Percentiles rank a stretch among this genome's conserved stretches.
Evolutionary conservation across 73 alveolate species (phyloP).

Genomic region (Blepharisma japonicum): DNA sequence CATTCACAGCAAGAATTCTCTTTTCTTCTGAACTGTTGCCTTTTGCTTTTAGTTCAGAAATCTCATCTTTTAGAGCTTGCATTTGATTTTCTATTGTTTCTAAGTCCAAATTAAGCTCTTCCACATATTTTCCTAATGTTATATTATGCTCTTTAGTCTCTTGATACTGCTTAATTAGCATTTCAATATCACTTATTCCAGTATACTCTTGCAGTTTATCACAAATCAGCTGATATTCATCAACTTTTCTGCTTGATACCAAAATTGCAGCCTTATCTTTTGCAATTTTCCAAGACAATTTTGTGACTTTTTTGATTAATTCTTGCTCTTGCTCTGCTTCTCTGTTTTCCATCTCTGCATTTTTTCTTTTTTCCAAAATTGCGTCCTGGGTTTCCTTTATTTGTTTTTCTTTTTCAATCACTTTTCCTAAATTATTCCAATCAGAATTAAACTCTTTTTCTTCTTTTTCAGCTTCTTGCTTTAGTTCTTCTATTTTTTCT

Average conservation of each 20-base stretch:
- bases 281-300: constrained; percentile 25
- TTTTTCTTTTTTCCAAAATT: background rate
- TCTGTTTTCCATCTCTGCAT: background rate
- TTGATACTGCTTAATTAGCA: background rate
- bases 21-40: background rate
- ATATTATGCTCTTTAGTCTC: background rate
- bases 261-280: constrained; percentile 10
- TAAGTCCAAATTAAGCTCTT: background rate
- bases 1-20: background rate
- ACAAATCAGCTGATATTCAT: background rate
- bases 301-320: background rate
- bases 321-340: background rate
- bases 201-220: constrained; percentile 9
- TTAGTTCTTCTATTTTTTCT: background rate
- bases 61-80: background rate
- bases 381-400: constrained; percentile 2
- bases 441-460: constrained; percentile 9
- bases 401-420: background rate
- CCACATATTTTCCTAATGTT: background rate
- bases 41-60: background rate
- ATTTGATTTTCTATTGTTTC: constrained; percentile 4
- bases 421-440: background rate
- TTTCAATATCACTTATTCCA: background rate
- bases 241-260: background rate
- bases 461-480: constrained; percentile 3